These are phyloP conservation scores for Pseudogymnoascus sp. DNA, from an alignment of 2,329 filamentous ascomycete genomes.

Conservation along the genomic window DNA sequence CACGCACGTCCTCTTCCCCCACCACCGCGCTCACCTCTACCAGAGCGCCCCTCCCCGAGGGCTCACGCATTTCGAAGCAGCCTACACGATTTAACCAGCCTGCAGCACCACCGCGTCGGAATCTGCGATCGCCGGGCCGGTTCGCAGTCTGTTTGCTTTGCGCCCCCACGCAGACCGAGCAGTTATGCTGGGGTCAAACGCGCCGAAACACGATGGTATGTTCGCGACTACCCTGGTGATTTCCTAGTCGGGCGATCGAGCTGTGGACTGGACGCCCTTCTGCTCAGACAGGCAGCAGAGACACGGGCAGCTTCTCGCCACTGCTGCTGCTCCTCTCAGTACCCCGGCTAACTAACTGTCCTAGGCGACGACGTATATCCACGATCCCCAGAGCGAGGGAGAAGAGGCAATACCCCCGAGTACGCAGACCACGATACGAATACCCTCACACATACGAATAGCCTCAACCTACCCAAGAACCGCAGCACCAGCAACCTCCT, in stretches of 20 bases:
- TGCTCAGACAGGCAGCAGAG: slow-evolving; percentile 1
- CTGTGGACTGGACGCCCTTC: background rate
- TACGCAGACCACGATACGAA: background rate
- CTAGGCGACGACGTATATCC: slow-evolving; percentile 1
- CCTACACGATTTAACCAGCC: background rate
- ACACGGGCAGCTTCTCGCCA: background rate
- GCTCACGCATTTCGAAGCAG: background rate
- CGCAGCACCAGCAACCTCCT: slow-evolving; percentile 55
- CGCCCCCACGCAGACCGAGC: background rate
- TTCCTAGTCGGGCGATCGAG: background rate
- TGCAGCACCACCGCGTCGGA: background rate
- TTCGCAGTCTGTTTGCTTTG: background rate
- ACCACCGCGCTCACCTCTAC: background rate
- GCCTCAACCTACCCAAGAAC: slow-evolving; percentile 45
- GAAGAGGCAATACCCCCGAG: background rate
- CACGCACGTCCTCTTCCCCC: background rate
- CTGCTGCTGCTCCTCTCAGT: background rate
- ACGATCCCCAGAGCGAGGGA: slow-evolving; percentile 3
- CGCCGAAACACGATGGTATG: slow-evolving; percentile 7
- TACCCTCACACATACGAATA: background rate
- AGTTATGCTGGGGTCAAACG: slow-evolving; percentile 7
- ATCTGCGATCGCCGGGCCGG: background rate
- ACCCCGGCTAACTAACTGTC: background rate
- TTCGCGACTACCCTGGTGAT: background rate
- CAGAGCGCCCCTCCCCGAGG: background rate